These are phyloP conservation scores for Cladophialophora yegresii DNA, from an alignment of 2,329 filamentous ascomycete species.

Conservation along the genomic window DNA sequence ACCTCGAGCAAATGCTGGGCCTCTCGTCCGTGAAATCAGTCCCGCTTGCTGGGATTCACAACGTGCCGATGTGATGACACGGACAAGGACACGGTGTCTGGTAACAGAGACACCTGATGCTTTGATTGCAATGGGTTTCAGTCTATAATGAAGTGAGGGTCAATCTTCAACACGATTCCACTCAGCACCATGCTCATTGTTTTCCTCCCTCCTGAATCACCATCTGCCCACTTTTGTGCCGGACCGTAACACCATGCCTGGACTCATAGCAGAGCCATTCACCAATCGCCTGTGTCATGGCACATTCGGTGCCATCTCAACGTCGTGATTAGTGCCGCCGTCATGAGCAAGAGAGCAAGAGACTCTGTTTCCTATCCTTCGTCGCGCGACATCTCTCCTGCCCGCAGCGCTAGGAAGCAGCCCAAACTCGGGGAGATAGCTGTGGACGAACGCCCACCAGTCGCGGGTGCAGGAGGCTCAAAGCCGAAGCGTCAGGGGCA, in stretches of 20 bases:
- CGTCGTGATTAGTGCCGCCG: neutral
- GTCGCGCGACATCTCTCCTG: neutral
- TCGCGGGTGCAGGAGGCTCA: slow-evolving; percentile 9
- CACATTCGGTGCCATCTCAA: neutral
- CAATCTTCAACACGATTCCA: neutral
- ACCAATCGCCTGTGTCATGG: neutral
- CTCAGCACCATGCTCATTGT: neutral
- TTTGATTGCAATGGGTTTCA: neutral
- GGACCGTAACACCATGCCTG: neutral
- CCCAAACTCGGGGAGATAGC: slow-evolving; percentile 7
- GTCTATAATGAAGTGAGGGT: neutral
- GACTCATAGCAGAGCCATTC: neutral
- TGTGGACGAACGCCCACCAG: slow-evolving; percentile 17
- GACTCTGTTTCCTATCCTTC: neutral
- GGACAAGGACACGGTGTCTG: neutral
- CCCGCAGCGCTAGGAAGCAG: slow-evolving; percentile 1
- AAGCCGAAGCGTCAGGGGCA: slow-evolving; percentile 17
- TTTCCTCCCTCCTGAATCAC: neutral
- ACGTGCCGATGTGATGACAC: neutral
- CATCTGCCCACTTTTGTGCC: neutral
- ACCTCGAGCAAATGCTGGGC: neutral
- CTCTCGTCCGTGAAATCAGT: neutral
- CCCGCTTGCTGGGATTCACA: neutral
- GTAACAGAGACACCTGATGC: neutral
- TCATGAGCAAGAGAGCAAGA: slow-evolving; percentile 16